Percentiles rank a stretch among this genome's conserved stretches.
Conservation (phyloP, 495 filamentous ascomycete genomes). For the Stereocaulon alpinum region DNA sequence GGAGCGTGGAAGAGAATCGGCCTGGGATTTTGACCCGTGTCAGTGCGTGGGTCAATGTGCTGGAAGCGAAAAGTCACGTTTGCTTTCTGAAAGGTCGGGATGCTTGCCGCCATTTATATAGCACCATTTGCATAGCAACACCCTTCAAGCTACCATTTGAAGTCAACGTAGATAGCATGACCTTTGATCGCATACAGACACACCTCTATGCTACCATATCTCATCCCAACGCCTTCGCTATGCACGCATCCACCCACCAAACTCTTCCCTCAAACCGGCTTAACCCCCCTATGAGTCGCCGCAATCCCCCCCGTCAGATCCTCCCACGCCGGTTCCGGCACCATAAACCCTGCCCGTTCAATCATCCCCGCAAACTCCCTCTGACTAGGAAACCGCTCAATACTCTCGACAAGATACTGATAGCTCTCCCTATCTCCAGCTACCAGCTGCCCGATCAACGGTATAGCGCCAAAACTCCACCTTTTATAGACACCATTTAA, state of each 20-base stretch:
- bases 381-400: constrained; percentile 85
- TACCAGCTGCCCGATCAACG: constrained; percentile 88
- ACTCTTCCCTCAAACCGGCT: constrained; percentile 43
- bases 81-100: background rate
- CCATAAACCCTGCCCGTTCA: constrained; percentile 72
- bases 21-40: constrained; percentile 24
- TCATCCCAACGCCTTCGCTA: constrained; percentile 4
- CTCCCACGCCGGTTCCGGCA: constrained; percentile 74
- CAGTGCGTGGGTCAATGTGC: background rate
- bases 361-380: constrained; percentile 80
- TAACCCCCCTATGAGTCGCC: constrained; percentile 92
- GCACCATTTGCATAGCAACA: background rate
- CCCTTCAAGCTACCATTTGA: background rate
- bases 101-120: background rate
- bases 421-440: constrained; percentile 92
- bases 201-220: background rate
- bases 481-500: constrained; percentile 86
- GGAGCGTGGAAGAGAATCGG: constrained; percentile 35
- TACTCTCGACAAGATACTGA: constrained; percentile 97
- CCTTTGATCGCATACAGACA: no score
- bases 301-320: constrained; percentile 87
- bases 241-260: background rate
- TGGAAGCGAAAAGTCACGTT: background rate
- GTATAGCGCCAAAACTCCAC: constrained; percentile 92
- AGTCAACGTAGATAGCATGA: background rate